Base-by-base conservation (phyloP, 257 asterid genomes). In the Lavandula angustifolia region DNA sequence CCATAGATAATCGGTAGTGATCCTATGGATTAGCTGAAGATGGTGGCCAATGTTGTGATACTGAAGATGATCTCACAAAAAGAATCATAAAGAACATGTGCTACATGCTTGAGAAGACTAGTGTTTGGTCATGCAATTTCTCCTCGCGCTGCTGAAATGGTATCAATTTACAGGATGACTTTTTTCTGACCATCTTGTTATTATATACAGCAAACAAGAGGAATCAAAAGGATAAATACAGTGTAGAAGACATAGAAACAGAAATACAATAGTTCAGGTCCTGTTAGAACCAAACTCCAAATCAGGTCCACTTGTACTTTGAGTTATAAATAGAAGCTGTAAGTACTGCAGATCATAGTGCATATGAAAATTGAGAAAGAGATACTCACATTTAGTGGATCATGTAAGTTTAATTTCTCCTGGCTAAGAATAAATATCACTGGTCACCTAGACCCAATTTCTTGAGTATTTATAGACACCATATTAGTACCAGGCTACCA, bases 11-110 rank as follows among this genome's bases (percentile, higher is more conserved):
- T 76, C 59, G 75, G 78, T 60, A 66, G 76, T 69, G 70, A 79
- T 73, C 18, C 79, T 3, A 73, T 73, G 44, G 87, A 75, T 74
- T 79, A 78, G 49, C 83, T 78, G 60, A 82, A 72, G 80, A 80
- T 80, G 83, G 77, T 73, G 86, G 84, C 49, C 68, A 78, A 63
- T 85, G 77, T 67, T 80, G 82, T 72, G 83, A 74, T 43, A 35
- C 55, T 40, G 88, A 80, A 33, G 86, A 82, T 50, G 86, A 85
- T 83, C 83, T 80, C 49, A 73, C 73, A 62, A 78, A 87, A 68
- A 10, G 72, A 38, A 79, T 84, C 67, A 75, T 79, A 14, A 75
- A 85, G 77, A 74, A 70, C 71, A 76, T 80, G 11, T 81, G 79
- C 58, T 78, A 78, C 57, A n/a, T 79, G 49, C 83, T 78, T 11